Base-by-base conservation (phyloP, 2,329 filamentous ascomycete species). In the Laburnicola sp. region DNA sequence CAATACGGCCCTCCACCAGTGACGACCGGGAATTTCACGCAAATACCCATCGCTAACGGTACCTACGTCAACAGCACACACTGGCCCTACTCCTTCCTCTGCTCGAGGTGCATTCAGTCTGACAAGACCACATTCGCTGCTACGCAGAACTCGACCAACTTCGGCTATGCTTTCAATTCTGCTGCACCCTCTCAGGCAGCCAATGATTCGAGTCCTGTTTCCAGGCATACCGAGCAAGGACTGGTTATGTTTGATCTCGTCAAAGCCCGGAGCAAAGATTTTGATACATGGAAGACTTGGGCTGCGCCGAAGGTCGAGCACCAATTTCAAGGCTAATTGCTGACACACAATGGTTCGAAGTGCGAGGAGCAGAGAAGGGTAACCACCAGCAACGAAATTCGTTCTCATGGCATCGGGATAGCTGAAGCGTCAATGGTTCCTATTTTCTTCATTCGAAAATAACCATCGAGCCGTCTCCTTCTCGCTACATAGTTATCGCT, bases 71-170 rank as follows among this genome's bases (percentile, higher is more conserved):
- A 82, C 70, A 70, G 67, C 53, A 82, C 80, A 1, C 78, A 82
- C 56, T 77, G 76, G 62, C 77, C 77, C 2, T 80, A 79, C 56
- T 82, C 80, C 0, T 83, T 82, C 65, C 73, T 82, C 32, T 83
- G 80, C 59, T 59, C 53, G 8, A 65, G 63, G 11, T 72, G 70
- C 46, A 68, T 74, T 22, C 61, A 56, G 11, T 50, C 53, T 26
- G 67, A 69, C 37, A 53, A 51, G 7, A 70, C 65, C 1, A 70
- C 68, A 2, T 71, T 71, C 42, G 50, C 51, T 7, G 38, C 58
- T 0, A 55, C 54, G 6, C 64, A 66, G 25, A 53, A 53, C 6
- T 42, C 46, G 0, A 50, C 64, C 25, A 55, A 51, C 9, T 38
- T 70, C 22, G 68, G 68, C 10, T 70, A 52, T 34, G 68, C 64